Conservation (phyloP, 345 rosid genomes). For the Hypericum perforatum region DNA sequence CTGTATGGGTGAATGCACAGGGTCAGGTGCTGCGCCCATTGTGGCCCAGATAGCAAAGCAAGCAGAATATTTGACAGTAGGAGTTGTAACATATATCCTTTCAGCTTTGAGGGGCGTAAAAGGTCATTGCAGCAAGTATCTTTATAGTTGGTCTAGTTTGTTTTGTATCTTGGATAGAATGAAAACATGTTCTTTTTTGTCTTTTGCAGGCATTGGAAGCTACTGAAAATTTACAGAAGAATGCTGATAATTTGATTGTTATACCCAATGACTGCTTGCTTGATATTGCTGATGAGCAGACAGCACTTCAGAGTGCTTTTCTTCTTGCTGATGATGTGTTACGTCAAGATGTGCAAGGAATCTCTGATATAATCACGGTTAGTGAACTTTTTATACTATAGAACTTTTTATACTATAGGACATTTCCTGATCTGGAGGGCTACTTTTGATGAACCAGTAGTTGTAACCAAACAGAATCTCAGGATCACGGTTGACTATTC, state of each 20-base stretch:
- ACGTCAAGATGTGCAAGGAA: slow-evolving; percentile 99
- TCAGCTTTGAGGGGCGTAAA: slow-evolving; percentile 98
- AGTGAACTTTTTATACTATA: slow-evolving; percentile 16
- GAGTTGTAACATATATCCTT: slow-evolving; percentile 95
- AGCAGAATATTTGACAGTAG: slow-evolving; percentile 91
- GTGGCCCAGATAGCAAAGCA: slow-evolving; percentile 89
- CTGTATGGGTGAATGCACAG: slow-evolving; percentile 99
- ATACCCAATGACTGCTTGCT: slow-evolving; percentile 95
- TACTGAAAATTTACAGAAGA: slow-evolving; percentile 84
- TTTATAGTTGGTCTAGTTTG: slow-evolving; percentile 3
- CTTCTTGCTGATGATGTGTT: slow-evolving; percentile 97
- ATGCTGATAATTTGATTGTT: slow-evolving; percentile 89
- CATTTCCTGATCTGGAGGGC: too few species aligned
- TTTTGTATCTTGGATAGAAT: not conserved
- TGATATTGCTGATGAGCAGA: slow-evolving; percentile 97
- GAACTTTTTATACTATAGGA: not conserved
- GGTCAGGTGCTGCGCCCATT: slow-evolving; percentile 99
- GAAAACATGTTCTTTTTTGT: too few species aligned
- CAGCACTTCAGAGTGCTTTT: slow-evolving; percentile 93
- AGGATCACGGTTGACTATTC: too few species aligned
- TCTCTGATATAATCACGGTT: slow-evolving; percentile 92
- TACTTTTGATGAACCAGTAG: too few species aligned
- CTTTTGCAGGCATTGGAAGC: slow-evolving; percentile 85
- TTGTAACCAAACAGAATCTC: too few species aligned
- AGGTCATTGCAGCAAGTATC: slow-evolving; percentile 67